Evolutionary conservation across 805 yeast genomes (phyloP), one percentile per base, ranked within the genome.

Genomic region (Myxozyma lipomycoides): DNA sequence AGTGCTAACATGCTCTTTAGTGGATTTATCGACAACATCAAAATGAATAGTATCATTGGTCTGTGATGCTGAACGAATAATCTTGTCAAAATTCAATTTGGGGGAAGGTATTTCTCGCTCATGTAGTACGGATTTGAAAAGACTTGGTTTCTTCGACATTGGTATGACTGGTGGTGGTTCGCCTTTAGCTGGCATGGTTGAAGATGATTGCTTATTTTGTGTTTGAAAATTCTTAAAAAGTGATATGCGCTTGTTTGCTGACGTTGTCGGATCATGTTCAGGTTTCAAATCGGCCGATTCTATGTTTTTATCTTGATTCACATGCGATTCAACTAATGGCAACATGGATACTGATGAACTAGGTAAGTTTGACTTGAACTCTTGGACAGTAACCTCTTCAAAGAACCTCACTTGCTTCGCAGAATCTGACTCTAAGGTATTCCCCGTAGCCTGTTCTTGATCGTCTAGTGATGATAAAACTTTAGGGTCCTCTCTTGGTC

Each of bases 331-430:
- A 4, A 6, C 12, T 17, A 18, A 19, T n/a, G 43, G 21, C 6
- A 41, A 23, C 3, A 37, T 10, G 19, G 46, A 37, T 23, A 55
- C 49, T 2, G 48, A 9, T 10, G 54, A 40, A 19, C 51, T 46
- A 12, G 59, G 59, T 19, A 43, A 25, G n/a, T 39, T 21, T 3
- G 48, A 19, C 21, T 40, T 84, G 43, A 83, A 73, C 49, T 79
- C 81, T 54, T 81, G 82, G 9, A 84, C 75, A 40, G 81, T 78
- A 28, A 81, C 69, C 1, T 68, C 68, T 1, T 72, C 71, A 0
- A 81, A 72, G 67, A 83, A 83, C 17, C 74, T 65, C 7, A 83
- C 87, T 22, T 57, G 50, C 30, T 56, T 57, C 26, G 48, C n/a
- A 32, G 48, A 19, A n/a, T 40, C 45, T 37, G 45, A 15, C 17